These are phyloP conservation scores for Psilocybe cyanescens DNA, from an alignment of 768 basidiomycete genomes.

Conservation along the genomic window DNA sequence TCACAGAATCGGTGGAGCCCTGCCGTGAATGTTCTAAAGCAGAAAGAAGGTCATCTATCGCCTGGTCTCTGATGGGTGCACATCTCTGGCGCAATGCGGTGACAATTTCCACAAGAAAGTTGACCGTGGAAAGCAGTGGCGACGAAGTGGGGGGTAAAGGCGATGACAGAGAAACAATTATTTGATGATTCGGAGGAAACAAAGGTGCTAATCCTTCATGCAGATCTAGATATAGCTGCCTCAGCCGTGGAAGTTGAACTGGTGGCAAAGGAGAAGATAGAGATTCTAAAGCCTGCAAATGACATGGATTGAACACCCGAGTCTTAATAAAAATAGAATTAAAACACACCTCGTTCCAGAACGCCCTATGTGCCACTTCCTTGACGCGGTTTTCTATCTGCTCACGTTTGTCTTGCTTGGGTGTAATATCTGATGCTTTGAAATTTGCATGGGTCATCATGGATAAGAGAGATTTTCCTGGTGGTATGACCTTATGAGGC, in stretches of 20 bases:
- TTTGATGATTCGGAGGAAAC: slow-evolving; percentile 56
- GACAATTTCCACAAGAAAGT: slow-evolving; percentile 58
- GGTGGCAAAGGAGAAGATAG: slow-evolving; percentile 64
- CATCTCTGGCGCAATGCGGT: slow-evolving; percentile 59
- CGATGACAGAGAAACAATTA: slow-evolving; percentile 55
- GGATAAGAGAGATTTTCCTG: slow-evolving; percentile 73
- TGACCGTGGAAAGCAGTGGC: slow-evolving; percentile 61
- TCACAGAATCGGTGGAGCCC: background rate
- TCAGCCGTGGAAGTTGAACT: slow-evolving; percentile 61
- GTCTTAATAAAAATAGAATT: background rate
- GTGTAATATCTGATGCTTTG: slow-evolving; percentile 16
- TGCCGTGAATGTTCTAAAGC: slow-evolving; percentile 32
- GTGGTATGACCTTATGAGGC: slow-evolving; percentile 61
- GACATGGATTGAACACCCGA: background rate
- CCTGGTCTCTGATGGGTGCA: slow-evolving; percentile 64
- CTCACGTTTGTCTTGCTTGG: slow-evolving; percentile 12
- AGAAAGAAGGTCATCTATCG: slow-evolving; percentile 48
- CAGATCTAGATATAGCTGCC: slow-evolving; percentile 58
- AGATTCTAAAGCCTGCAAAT: slow-evolving; percentile 53
- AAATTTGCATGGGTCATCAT: slow-evolving; percentile 47
- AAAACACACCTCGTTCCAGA: slow-evolving; percentile 71
- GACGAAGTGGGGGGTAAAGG: slow-evolving; percentile 72
- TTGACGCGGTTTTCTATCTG: slow-evolving; percentile 45
- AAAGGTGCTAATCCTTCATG: slow-evolving; percentile 53
- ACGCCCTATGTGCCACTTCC: slow-evolving; percentile 63